phyloP scores from a whole-genome alignment of 2,329 filamentous ascomycete species.

The Diaporthe australafricana region DNA sequence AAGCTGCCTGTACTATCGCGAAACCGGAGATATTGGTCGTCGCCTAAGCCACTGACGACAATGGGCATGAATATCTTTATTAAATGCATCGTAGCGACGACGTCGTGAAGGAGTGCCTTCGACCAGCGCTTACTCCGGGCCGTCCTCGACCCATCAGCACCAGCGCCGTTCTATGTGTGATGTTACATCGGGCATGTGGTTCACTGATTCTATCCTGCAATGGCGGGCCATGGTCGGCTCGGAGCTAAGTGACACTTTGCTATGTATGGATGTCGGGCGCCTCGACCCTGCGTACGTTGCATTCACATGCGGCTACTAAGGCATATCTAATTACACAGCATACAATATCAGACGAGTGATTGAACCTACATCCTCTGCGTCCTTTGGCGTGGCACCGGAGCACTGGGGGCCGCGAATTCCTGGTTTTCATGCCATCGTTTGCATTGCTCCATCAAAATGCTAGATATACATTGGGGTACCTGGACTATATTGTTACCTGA shows the following conservation, averaged over 20 bases:
- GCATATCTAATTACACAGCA: conserved; percentile 21
- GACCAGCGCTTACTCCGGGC: not conserved
- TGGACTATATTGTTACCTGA: not conserved
- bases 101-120: not conserved
- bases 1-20: not conserved
- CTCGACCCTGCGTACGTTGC: not conserved
- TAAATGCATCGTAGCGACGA: not conserved
- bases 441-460: not conserved
- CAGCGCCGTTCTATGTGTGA: not conserved
- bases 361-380: not conserved
- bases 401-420: not conserved
- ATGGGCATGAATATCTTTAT: not conserved
- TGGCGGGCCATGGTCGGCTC: not conserved
- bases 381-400: conserved; percentile 4
- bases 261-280: not conserved
- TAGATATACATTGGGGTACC: not conserved
- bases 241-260: not conserved
- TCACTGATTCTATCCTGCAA: not conserved
- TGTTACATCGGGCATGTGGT: conserved; percentile 17
- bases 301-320: not conserved
- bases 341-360: not conserved
- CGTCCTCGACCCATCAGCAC: too few species aligned
- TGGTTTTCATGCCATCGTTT: not conserved
- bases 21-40: too few species aligned
- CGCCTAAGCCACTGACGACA: not conserved